These are phyloP conservation scores for Fusarium hainanense DNA, from an alignment of 2,329 filamentous ascomycete species.

Conservation along the genomic window DNA sequence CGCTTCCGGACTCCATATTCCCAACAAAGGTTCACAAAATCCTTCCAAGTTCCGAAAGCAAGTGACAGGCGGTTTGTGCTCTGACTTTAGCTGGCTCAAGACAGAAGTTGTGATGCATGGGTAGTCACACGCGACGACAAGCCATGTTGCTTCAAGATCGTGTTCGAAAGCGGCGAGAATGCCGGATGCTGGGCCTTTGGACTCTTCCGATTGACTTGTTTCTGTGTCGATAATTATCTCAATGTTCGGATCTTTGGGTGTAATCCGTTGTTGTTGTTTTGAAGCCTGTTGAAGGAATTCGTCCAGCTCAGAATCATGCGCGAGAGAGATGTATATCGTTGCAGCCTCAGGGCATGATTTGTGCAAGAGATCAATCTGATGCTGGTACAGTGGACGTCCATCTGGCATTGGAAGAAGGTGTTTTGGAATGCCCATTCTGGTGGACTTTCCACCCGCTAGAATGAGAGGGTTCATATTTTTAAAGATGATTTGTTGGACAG, in stretches of 20 bases:
- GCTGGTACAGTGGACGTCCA: neutral
- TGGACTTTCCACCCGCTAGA: neutral
- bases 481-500: rapidly evolving
- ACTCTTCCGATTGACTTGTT: neutral
- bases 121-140: neutral
- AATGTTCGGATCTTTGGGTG: neutral
- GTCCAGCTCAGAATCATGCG: neutral
- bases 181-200: neutral
- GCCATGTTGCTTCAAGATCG: neutral
- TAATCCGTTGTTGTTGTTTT: rapidly evolving
- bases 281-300: neutral
- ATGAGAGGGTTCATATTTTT: neutral
- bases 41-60: neutral
- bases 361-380: neutral
- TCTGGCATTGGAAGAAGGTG: neutral
- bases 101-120: neutral
- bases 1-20: neutral
- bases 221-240: neutral
- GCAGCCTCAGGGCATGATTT: neutral
- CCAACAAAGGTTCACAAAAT: neutral
- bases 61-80: neutral
- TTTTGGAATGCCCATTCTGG: neutral
- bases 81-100: rapidly evolving
- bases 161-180: neutral
- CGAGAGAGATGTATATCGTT: neutral